A percentile compares a stretch with the other conserved stretches of the same genome.
phyloP scores from a whole-genome alignment of 306 rosid species.

The Prunus mume region DNA sequence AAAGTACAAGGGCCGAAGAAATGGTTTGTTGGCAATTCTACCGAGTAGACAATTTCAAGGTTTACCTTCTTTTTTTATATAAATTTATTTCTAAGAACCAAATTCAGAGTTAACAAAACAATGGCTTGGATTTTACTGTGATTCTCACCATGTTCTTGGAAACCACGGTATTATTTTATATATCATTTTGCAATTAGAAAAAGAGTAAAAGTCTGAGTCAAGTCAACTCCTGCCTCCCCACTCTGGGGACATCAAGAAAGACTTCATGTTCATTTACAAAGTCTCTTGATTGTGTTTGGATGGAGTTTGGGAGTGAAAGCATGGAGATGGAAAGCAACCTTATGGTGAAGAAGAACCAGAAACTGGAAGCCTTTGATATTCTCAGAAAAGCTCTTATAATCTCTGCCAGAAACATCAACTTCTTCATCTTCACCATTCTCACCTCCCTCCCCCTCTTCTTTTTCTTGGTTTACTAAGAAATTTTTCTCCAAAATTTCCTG shows the following conservation, averaged over 20 bases:
- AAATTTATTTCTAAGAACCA: too few relatives aligned
- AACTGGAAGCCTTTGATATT: conserved; percentile 36
- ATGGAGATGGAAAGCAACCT: conserved; percentile 31
- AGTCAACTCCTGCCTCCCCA: background rate
- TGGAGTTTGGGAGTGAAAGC: conserved; percentile 12
- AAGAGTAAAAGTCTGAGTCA: background rate
- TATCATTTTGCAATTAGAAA: background rate
- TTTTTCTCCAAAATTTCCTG: conserved; percentile 25
- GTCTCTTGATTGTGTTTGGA: background rate
- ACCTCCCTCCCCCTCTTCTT: conserved; percentile 42
- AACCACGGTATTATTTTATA: background rate
- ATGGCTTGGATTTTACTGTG: too few relatives aligned
- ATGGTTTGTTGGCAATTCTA: too few relatives aligned
- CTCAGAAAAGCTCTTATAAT: conserved; percentile 34
- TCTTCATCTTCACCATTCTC: conserved; percentile 45
- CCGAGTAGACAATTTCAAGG: too few relatives aligned
- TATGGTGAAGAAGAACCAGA: conserved; percentile 25
- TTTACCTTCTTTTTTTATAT: too few relatives aligned
- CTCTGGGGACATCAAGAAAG: background rate
- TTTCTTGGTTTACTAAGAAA: conserved; percentile 43
- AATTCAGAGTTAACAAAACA: too few relatives aligned
- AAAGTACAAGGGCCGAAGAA: too few relatives aligned
- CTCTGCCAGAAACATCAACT: conserved; percentile 38
- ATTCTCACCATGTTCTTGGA: too few relatives aligned
- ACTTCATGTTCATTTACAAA: background rate